Conservation (phyloP, 1,284 basidiomycete species). For the Rhodofomes roseus region DNA sequence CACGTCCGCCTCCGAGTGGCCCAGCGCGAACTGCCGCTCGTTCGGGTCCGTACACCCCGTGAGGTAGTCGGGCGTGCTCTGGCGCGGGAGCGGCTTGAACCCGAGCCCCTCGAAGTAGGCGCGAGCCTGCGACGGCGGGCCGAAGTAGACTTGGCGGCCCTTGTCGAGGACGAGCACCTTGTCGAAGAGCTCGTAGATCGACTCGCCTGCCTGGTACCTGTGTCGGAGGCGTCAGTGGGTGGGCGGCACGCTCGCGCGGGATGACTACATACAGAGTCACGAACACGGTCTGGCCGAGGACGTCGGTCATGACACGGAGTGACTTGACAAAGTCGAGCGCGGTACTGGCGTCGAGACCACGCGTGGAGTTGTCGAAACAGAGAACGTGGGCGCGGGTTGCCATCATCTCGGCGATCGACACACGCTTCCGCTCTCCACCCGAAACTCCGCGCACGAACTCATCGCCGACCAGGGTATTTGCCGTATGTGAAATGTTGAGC, state of each 20-base stretch:
- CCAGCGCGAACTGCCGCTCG: constrained; percentile 81
- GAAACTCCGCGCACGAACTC: constrained; percentile 83
- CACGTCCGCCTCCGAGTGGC: constrained; percentile 58
- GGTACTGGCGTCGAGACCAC: constrained; percentile 85
- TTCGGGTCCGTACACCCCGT: constrained; percentile 81
- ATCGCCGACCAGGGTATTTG: constrained; percentile 79
- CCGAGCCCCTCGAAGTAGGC: constrained; percentile 78
- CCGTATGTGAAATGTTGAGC: constrained; percentile 77
- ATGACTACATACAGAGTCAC: constrained; percentile 61
- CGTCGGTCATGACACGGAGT: constrained; percentile 75
- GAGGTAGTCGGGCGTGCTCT: constrained; percentile 77
- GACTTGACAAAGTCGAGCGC: constrained; percentile 77
- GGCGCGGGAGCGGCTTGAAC: constrained; percentile 69
- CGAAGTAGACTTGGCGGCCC: constrained; percentile 84
- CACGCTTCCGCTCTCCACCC: constrained; percentile 85
- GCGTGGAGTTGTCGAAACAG: constrained; percentile 81
- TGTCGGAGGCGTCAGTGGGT: not conserved
- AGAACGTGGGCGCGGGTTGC: constrained; percentile 75
- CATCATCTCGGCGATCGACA: constrained; percentile 87
- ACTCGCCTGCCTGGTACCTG: constrained; percentile 82
- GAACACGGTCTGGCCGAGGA: constrained; percentile 74
- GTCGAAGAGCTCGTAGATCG: constrained; percentile 65
- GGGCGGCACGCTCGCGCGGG: constrained; percentile 22
- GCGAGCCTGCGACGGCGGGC: constrained; percentile 67
- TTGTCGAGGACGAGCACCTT: constrained; percentile 71